phyloP scores from a whole-genome alignment of 2,329 filamentous ascomycete genomes.

The Arthrobotrys iridis region DNA sequence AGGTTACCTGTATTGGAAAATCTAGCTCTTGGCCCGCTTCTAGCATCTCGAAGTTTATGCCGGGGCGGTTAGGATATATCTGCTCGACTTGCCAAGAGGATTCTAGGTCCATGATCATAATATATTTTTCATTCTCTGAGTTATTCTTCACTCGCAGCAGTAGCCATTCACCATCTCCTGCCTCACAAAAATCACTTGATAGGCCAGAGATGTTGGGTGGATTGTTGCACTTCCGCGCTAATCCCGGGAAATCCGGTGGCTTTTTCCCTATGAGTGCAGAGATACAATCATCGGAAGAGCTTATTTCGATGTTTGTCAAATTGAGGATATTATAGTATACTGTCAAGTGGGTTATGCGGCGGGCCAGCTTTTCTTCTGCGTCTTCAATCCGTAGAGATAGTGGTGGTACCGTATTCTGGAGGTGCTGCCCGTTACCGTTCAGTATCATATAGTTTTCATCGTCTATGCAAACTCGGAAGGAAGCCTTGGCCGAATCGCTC shows the following conservation, averaged over 20 bases:
- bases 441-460: slow-evolving; percentile 1
- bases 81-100: background rate
- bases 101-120: background rate
- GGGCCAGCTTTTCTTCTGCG: background rate
- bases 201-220: background rate
- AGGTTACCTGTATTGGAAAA: background rate
- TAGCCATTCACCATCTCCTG: background rate
- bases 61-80: slow-evolving; percentile 1
- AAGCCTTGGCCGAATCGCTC: too few species aligned
- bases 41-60: background rate
- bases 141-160: background rate
- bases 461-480: slow-evolving; percentile 5
- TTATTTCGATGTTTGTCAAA: background rate
- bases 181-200: background rate
- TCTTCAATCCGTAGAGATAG: background rate
- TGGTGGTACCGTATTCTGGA: background rate
- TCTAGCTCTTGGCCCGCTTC: background rate
- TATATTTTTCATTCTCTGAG: background rate
- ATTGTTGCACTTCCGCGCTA: background rate
- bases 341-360: background rate
- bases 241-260: background rate
- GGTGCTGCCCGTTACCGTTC: background rate
- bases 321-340: slow-evolving; percentile 12
- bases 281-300: background rate
- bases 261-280: background rate